Evolutionary conservation across 1,284 basidiomycete species (phyloP), one percentile per base, ranked within the genome.

Genomic region (Wallemia hederae): DNA sequence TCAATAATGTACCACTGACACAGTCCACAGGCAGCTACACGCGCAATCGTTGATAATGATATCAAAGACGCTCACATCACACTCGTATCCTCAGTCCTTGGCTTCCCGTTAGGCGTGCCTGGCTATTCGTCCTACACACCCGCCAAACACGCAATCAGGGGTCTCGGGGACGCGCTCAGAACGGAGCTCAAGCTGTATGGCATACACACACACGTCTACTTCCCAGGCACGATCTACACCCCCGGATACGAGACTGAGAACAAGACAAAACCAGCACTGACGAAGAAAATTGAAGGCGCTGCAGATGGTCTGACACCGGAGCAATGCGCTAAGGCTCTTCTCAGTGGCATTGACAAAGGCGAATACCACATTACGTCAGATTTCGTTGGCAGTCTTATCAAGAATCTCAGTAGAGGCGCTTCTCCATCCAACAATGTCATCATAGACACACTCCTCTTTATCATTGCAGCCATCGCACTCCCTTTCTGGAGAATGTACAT

Each of bases 71-170:
- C 74, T 22, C 85, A 83, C 67, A 81, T 97, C 62, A 76, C 88
- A 2, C 79, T 97, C 59, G 80, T 87, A 24, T 82, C 82, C 7
- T 90, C 86, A 0, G 77, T 82, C n/a, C 70, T 92, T 17, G 84
- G 82, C 0, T 80, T 83, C 65, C 83, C 89, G 74, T 78, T 80
- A 7, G 39, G 39, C 0, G 76, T 96, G 59, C 74, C 85, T 19
- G 91, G 92, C 0, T 97, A 85, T 66, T 75, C 83, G 1, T 77
- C 82, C 1, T 97, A 98, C 69, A 74, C 85, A 1, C 88, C 91
- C 0, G 84, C 81, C 59, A 97, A 96, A 70, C 82, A 84, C 66
- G 92, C 92, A 11, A 71, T 96, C 17, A 75, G 89, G 72, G 87
- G 84, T 29, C 78, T 96, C 1, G 86, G 87, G 11, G 91, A 97